Conservation (phyloP, 2,329 filamentous ascomycete genomes). For the Penicillium decumbens region DNA sequence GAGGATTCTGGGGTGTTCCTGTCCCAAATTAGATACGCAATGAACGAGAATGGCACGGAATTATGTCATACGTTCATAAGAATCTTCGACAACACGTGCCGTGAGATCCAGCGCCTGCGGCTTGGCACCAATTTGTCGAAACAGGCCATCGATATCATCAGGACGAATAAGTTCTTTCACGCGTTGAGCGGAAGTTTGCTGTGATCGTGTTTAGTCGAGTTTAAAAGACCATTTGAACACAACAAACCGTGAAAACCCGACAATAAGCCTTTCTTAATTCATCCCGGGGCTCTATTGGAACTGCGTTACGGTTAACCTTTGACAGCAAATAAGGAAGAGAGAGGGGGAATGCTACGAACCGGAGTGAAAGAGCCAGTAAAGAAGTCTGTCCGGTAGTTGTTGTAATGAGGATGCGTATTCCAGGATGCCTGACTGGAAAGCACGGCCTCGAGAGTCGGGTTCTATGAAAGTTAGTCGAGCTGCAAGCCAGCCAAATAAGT, state of each 20-base stretch:
- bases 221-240: neutral
- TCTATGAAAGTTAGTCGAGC: conserved; percentile 30
- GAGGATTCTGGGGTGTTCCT: conserved; percentile 9
- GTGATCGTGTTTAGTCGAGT: conserved; percentile 10
- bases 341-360: conserved; percentile 22
- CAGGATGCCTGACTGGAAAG: conserved; percentile 60
- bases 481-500: neutral
- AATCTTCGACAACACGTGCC: conserved; percentile 26
- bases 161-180: conserved; percentile 36
- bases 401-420: conserved; percentile 49
- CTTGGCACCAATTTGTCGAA: conserved; percentile 55
- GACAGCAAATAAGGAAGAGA: neutral
- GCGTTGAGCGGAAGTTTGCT: conserved; percentile 30
- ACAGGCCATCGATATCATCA: conserved; percentile 48
- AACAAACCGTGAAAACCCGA: conserved; percentile 48
- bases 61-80: conserved; percentile 21
- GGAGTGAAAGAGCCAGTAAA: conserved; percentile 57
- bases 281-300: conserved; percentile 53
- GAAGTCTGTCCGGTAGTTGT: conserved; percentile 58
- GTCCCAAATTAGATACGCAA: neutral
- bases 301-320: conserved; percentile 12
- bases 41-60: neutral
- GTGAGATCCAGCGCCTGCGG: conserved; percentile 43
- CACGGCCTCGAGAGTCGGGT: conserved; percentile 51
- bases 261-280: conserved; percentile 59